These are phyloP conservation scores for Aspergillus sclerotiicarbonarius DNA, from an alignment of 495 filamentous ascomycete genomes.

Conservation along the genomic window DNA sequence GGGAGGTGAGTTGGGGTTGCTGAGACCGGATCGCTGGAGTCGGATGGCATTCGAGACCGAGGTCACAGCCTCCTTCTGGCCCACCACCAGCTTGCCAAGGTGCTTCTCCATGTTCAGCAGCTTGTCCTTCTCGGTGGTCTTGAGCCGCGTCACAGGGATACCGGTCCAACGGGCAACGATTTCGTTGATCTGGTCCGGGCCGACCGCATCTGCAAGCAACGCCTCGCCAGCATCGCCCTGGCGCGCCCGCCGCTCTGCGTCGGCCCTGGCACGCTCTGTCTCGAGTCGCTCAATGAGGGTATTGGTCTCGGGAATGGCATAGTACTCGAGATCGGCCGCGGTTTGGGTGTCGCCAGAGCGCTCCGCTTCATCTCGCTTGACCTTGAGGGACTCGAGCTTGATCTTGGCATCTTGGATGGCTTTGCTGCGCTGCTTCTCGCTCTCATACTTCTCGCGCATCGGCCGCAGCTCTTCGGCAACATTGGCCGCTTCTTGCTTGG, in stretches of 20 bases:
- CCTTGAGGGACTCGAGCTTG: conserved; percentile 82
- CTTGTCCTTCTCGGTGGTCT: conserved; percentile 96
- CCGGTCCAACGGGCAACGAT: conserved; percentile 96
- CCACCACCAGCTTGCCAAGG: conserved; percentile 79
- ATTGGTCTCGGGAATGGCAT: conserved; percentile 92
- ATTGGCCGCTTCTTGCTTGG: conserved; percentile 87
- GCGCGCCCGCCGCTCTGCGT: conserved; percentile 66
- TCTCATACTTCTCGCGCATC: conserved; percentile 92
- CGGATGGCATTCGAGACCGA: conserved; percentile 95
- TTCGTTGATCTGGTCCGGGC: conserved; percentile 98
- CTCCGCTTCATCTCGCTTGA: conserved; percentile 90
- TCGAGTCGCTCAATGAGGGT: conserved; percentile 75
- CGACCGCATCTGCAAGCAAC: conserved; percentile 87
- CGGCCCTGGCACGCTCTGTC: conserved; percentile 70
- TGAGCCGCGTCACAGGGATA: conserved; percentile 90
- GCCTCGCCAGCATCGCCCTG: conserved; percentile 55
- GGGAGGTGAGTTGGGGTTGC: conserved; percentile 92
- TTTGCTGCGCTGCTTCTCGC: conserved; percentile 80
- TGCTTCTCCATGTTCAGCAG: conserved; percentile 89
- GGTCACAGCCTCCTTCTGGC: conserved; percentile 91
- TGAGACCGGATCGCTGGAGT: conserved; percentile 86
- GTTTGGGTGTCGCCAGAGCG: conserved; percentile 74
- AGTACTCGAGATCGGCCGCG: conserved; percentile 92
- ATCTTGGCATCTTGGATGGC: conserved; percentile 95
- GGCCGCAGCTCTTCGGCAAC: conserved; percentile 88